A percentile compares a stretch with the other conserved stretches of the same genome.
Conservation (phyloP, 257 asterid species). For the Jacaranda mimosifolia region DNA sequence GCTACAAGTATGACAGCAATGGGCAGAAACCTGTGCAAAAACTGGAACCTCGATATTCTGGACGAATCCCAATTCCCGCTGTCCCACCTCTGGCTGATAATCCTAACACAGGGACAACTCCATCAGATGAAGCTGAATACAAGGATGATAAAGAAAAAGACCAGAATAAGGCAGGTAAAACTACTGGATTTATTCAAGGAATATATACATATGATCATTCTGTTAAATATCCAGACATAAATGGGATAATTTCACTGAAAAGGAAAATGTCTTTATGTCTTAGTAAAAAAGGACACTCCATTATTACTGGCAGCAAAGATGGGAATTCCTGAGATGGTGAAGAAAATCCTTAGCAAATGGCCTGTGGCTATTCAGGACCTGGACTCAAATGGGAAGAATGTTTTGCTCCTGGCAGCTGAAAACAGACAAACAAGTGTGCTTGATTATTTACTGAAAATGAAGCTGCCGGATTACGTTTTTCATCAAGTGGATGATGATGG, state of each 20-base stretch:
- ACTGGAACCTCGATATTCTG: background rate
- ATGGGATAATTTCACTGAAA: too few relatives aligned
- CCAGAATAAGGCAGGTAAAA: background rate
- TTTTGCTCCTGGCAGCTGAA: constrained; percentile 61
- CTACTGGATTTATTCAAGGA: background rate
- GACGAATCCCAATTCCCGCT: background rate
- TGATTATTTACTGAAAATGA: constrained; percentile 31
- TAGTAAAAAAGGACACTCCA: constrained; percentile 47
- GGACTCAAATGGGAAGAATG: constrained; percentile 56
- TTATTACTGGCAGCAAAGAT: constrained; percentile 59
- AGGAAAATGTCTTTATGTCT: too few relatives aligned
- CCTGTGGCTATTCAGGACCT: constrained; percentile 63
- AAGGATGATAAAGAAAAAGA: background rate
- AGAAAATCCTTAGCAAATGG: constrained; percentile 42
- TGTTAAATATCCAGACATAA: too few relatives aligned
- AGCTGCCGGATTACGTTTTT: constrained; percentile 48
- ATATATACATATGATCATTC: background rate
- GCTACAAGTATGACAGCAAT: constrained; percentile 39
- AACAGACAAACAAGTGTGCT: constrained; percentile 54
- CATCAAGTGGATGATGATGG: constrained; percentile 55
- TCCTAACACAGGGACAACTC: background rate
- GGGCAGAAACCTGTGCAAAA: constrained; percentile 42
- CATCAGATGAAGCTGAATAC: background rate
- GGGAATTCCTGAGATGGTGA: constrained; percentile 67
- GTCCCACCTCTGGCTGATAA: background rate